phyloP scores from a whole-genome alignment of 345 rosid genomes.

The Eucalyptus decipiens region DNA sequence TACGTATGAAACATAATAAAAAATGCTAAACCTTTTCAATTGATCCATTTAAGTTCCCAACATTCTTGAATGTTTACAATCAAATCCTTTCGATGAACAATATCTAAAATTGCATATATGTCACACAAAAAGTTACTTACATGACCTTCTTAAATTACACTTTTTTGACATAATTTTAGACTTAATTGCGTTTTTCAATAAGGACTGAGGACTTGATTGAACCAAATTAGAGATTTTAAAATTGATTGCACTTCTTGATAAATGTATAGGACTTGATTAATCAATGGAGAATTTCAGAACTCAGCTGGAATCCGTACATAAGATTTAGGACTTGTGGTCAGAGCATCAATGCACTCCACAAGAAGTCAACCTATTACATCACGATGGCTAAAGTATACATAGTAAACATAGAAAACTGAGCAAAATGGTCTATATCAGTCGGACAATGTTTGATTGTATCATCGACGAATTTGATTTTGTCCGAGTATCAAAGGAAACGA shows the following conservation, averaged over 20 bases:
- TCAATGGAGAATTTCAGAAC: not conserved
- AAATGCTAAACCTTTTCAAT: not conserved
- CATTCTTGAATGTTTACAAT: not conserved
- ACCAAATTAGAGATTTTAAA: not conserved
- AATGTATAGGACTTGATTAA: not conserved
- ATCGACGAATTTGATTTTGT: not conserved
- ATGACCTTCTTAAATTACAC: not conserved
- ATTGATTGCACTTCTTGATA: not conserved
- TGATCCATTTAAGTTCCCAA: not conserved
- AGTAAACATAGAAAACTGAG: not conserved
- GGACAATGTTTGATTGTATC: not conserved
- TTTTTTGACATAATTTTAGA: not conserved
- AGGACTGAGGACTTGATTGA: not conserved
- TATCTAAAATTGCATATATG: not conserved
- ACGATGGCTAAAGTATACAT: not conserved
- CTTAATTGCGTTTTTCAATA: not conserved
- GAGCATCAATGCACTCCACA: not conserved
- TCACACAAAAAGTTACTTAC: not conserved
- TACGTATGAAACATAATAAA: not conserved
- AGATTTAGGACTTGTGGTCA: not conserved
- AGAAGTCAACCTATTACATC: not conserved
- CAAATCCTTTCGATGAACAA: not conserved
- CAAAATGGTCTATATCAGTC: not conserved
- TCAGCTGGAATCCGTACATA: not conserved
- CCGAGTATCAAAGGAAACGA: not conserved